Evolutionary conservation across 192 early-diverging fungal genomes (phyloP).

Genomic region (Coemansia sp.): DNA sequence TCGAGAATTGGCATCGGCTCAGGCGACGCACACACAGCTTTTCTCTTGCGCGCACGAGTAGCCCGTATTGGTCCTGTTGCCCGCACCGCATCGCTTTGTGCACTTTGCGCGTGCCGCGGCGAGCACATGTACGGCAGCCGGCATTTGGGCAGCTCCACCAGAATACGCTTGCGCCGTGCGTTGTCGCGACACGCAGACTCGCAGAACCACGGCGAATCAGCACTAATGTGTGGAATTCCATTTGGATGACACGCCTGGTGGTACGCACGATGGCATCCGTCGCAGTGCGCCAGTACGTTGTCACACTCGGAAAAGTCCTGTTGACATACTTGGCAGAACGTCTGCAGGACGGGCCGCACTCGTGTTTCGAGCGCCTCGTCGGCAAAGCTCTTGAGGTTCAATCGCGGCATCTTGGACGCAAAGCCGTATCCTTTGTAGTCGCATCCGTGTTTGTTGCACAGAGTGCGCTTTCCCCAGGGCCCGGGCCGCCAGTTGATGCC

Average conservation of each 20-base stretch:
- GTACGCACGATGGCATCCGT: constrained; percentile 80
- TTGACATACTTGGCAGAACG: constrained; percentile 80
- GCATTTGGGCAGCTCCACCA: constrained; percentile 53
- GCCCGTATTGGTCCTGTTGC: constrained; percentile 2
- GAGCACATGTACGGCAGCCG: constrained; percentile 55
- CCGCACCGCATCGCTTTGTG: not conserved
- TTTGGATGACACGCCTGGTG: constrained; percentile 70
- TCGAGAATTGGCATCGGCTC: constrained; percentile 13
- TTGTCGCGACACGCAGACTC: constrained; percentile 49
- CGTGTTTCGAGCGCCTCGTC: constrained; percentile 77
- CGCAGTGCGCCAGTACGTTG: constrained; percentile 74
- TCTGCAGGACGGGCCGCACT: constrained; percentile 82
- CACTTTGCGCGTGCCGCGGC: constrained; percentile 25
- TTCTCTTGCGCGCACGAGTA: constrained; percentile 40
- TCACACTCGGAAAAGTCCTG: constrained; percentile 60
- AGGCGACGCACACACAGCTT: constrained; percentile 17
- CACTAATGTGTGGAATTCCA: constrained; percentile 16
- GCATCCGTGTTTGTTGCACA: constrained; percentile 96
- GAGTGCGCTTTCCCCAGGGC: constrained; percentile 90
- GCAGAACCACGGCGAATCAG: constrained; percentile 41
- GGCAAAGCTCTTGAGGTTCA: constrained; percentile 76
- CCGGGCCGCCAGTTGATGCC: constrained; percentile 88
- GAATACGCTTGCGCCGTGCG: constrained; percentile 37
- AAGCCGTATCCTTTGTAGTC: constrained; percentile 95
- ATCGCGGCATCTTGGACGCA: constrained; percentile 80